These are phyloP conservation scores for Entomophthora muscae DNA, from an alignment of 371 early-diverging fungal species.

Conservation along the genomic window DNA sequence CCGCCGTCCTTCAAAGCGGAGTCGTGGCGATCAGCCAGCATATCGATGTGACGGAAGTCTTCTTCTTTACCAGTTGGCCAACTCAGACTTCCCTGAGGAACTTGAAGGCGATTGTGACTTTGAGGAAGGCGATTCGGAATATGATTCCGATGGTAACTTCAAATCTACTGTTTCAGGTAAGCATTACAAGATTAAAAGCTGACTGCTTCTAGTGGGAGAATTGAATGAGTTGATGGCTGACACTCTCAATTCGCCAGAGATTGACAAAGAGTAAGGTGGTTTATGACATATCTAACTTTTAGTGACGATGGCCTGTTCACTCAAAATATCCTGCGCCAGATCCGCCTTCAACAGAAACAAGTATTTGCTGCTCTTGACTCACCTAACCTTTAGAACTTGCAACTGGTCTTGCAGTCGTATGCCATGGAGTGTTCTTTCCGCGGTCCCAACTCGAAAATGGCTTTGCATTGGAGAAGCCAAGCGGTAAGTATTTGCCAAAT, in stretches of 20 bases:
- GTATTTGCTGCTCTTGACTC: not conserved
- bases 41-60: not conserved
- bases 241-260: not conserved
- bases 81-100: slow-evolving; percentile 5
- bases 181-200: not conserved
- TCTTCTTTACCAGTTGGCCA: not conserved
- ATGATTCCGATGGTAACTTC: not conserved
- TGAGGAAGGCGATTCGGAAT: not conserved
- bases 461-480: slow-evolving; percentile 1
- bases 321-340: not conserved
- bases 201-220: not conserved
- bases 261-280: slow-evolving; percentile 1
- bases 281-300: not conserved
- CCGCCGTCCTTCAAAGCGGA: not conserved
- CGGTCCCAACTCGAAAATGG: not conserved
- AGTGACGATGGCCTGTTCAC: not conserved
- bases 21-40: not conserved
- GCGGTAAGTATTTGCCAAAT: not conserved
- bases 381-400: slow-evolving; percentile 7
- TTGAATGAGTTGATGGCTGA: not conserved
- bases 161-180: not conserved
- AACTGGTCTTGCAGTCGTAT: slow-evolving; percentile 10
- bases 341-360: not conserved
- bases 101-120: slow-evolving; percentile 2
- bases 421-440: slow-evolving; percentile 4